Base-by-base conservation (phyloP, 306 rosid genomes). In the Sesbania bispinosa region DNA sequence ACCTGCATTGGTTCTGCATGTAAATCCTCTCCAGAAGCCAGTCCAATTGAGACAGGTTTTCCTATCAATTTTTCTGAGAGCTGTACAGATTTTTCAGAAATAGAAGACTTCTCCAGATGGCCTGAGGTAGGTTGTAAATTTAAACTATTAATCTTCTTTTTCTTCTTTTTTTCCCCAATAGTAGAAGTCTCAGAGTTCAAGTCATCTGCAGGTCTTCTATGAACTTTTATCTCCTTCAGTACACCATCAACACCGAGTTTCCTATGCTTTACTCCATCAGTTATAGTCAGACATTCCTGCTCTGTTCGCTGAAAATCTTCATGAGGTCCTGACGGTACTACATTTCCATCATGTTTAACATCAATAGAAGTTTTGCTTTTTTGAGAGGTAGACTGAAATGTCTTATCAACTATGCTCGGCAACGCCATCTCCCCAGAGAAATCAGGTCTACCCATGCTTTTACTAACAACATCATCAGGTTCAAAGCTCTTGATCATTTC, bases 121-220 rank as follows among this genome's bases (percentile, higher is more conserved):
- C 68, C 82, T 51, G 79, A 69, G 38, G 79, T 68, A 30, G 85
- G 69, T 47, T 86, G 85, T 32, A 73, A 32, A 39, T 32, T 83
- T 1, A 60, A 42, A 5, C 11, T 77, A 47, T 81, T 80, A 78
- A 83, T 88, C 81, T 46, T 85, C 52, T 87, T 88, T 76, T 90
- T 90, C 64, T 86, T 89, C 87, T 69, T 83, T 59, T 78, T 84
- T 71, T 78, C 90, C 59, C 74, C 85, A 57, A 57, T 61, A 53
- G 63, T 67, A 71, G 81, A 70, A 74, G 54, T 61, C 61, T 67
- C 76, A 5, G 85, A 63, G 79, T 47, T 71, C 77, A 75, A 48
- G 72, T 80, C 94, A 65, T 69, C 85, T 0, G 76, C 75, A 30
- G 84, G 80, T 43, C 91, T 81, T 78, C 89, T 91, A 18, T 52